Conservation (phyloP, 495 filamentous ascomycete species). For the Hypoxylon perforatum region DNA sequence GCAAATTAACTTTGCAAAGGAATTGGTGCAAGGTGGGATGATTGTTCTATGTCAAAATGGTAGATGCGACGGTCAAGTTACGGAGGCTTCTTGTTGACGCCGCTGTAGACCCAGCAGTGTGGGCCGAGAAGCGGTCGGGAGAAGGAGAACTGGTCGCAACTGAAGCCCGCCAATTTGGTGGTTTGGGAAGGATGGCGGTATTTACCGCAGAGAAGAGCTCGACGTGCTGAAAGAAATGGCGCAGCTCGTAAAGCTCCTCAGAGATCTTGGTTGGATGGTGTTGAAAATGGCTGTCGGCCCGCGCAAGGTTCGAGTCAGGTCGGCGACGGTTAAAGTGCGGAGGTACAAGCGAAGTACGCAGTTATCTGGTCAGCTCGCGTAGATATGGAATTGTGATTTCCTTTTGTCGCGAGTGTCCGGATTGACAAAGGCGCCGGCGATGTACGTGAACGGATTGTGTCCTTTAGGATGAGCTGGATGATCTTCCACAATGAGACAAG, state of each 20-base stretch:
- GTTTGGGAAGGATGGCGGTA: slow-evolving; percentile 42
- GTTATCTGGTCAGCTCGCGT: neutral
- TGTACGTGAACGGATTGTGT: slow-evolving; percentile 7
- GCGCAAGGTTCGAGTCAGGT: neutral
- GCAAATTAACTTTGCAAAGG: neutral
- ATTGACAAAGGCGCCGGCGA: slow-evolving; percentile 19
- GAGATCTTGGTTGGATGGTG: slow-evolving; percentile 18
- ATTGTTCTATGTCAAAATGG: slow-evolving; percentile 46
- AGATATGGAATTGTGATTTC: slow-evolving; percentile 2
- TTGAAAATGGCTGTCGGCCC: neutral
- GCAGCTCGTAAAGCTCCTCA: slow-evolving; percentile 30
- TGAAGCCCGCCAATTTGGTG: slow-evolving; percentile 98
- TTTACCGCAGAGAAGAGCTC: slow-evolving; percentile 39
- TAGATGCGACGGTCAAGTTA: slow-evolving; percentile 71
- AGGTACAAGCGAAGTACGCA: neutral
- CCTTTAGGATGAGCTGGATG: neutral
- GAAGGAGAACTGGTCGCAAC: slow-evolving; percentile 78
- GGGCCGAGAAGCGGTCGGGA: slow-evolving; percentile 94
- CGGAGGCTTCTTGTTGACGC: slow-evolving; percentile 97
- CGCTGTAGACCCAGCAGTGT: slow-evolving; percentile 88
- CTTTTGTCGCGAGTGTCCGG: slow-evolving; percentile 11
- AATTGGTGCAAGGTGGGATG: slow-evolving; percentile 2
- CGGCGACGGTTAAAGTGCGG: slow-evolving; percentile 2
- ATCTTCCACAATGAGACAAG: neutral
- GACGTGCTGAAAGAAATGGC: slow-evolving; percentile 39